Conservation (phyloP, 2,329 filamentous ascomycete genomes). For the Aphanoascus verrucosus region DNA sequence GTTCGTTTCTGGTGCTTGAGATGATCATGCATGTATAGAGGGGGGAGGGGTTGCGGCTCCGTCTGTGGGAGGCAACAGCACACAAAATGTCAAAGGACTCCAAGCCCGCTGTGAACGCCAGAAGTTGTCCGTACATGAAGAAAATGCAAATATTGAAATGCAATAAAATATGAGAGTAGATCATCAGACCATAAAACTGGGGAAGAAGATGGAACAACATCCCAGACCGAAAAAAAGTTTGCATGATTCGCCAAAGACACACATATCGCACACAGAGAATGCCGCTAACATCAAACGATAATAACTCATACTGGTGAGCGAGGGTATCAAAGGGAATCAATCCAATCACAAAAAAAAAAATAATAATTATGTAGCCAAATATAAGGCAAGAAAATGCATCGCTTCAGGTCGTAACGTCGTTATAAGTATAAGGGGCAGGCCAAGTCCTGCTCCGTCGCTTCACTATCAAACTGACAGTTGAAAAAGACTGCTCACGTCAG, state of each 20-base stretch:
- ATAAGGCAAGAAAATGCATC: neutral
- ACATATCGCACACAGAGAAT: neutral
- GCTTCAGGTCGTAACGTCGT: neutral
- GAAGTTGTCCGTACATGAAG: neutral
- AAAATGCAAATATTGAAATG: neutral
- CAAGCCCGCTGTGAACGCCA: neutral
- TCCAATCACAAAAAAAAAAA: neutral
- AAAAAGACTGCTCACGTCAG: slow-evolving; percentile 6
- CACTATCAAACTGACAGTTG: neutral
- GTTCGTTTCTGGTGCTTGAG: no score
- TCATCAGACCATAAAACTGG: no score
- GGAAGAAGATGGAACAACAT: neutral
- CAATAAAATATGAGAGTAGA: no score
- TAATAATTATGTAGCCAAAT: neutral
- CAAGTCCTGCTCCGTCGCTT: neutral
- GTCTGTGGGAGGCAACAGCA: neutral
- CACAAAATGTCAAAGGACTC: neutral
- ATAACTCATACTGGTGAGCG: neutral
- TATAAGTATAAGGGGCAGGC: neutral
- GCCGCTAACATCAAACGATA: no score
- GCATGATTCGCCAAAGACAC: neutral
- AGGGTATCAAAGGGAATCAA: neutral
- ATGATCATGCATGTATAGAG: no score
- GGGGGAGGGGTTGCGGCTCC: no score
- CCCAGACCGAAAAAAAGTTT: neutral